These are phyloP conservation scores for Eragrostis curvula DNA, from an alignment of 176 grass and related monocot species.

Conservation along the genomic window DNA sequence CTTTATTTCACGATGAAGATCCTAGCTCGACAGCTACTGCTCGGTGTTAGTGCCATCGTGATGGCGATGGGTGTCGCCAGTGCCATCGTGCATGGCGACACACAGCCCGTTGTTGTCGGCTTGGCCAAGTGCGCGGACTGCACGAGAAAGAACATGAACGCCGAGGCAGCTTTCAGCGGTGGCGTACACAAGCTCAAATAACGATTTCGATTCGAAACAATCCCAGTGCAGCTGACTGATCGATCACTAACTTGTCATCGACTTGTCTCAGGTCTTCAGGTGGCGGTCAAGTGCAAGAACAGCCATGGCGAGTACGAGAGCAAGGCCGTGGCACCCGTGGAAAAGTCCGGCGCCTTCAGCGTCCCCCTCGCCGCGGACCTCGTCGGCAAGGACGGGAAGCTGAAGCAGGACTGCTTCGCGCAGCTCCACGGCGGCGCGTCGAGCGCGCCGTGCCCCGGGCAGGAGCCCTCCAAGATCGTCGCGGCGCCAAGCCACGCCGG, in stretches of 20 bases:
- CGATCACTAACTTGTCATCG: background rate
- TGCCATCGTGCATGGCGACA: background rate
- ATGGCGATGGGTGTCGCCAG: constrained; percentile 16
- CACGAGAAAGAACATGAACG: constrained; percentile 50
- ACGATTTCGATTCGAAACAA: background rate
- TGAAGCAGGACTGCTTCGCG: constrained; percentile 63
- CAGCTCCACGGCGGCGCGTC: constrained; percentile 45
- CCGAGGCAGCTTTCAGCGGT: constrained; percentile 55
- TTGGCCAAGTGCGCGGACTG: constrained; percentile 51
- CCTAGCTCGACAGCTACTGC: constrained; percentile 13
- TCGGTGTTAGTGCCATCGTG: constrained; percentile 5
- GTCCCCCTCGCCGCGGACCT: constrained; percentile 32
- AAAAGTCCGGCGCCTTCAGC: constrained; percentile 49
- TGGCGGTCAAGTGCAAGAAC: constrained; percentile 59
- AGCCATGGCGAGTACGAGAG: constrained; percentile 48
- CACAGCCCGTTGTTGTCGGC: constrained; percentile 48
- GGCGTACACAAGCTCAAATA: background rate
- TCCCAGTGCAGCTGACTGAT: background rate
- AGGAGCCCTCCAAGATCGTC: constrained; percentile 52
- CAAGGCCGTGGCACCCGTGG: constrained; percentile 36
- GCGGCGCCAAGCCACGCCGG: constrained; percentile 17
- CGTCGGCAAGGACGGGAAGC: constrained; percentile 41
- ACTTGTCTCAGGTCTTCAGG: constrained; percentile 50
- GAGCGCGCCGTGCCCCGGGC: constrained; percentile 46
- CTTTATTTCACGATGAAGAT: constrained; percentile 21